Evolutionary conservation across 2,329 filamentous ascomycete species (phyloP), one percentile per base, ranked within the genome.

Genomic region (Chrysoporthe cubensis): DNA sequence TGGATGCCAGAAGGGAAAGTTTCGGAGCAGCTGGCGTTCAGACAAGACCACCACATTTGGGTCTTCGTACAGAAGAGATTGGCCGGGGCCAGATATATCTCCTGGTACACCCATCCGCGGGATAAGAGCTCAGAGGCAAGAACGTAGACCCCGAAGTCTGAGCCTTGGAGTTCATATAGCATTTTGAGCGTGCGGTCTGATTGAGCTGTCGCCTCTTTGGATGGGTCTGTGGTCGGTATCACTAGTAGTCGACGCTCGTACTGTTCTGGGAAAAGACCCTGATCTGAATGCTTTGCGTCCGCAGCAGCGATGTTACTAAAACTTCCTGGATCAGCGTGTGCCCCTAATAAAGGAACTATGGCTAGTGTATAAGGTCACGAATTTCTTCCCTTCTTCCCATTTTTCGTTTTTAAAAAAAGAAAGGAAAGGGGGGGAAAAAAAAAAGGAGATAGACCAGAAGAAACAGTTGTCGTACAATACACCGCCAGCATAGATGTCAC

Each of bases 11-110:
- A 26, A 26, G 26, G 26, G 26, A 26, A 26, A 26, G 26, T 26
- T 26, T 26, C 26, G 26, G 26, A 26, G 26, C 26, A 2, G 26
- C 26, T 26, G 26, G 26, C 26, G 26, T 26, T 26, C 26, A 26
- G 26, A 26, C 50, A 54, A 13, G 18, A 54, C 50, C 50, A 54
- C 50, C 50, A 54, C 50, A 54, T 54, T n/a, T 54, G 50, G 8
- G 4, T 13, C 4, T 8, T 13, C n/a, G 50, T 26, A 32, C 50
- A 54, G 50, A 54, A 54, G 50, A 54, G 50, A 54, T 21, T 54
- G 5, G 50, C 50, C 5, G 50, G n/a, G 50, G n/a, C 26, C 13
- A 54, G 50, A 21, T 26, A 13, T 6, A 54, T n/a, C 13, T 54
- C 50, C 13, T 54, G 50, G 21, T 26, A 54, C 3, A 54, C 50